phyloP scores from a whole-genome alignment of 2,329 filamentous ascomycete genomes.

The Dactylonectria macrodidyma region DNA sequence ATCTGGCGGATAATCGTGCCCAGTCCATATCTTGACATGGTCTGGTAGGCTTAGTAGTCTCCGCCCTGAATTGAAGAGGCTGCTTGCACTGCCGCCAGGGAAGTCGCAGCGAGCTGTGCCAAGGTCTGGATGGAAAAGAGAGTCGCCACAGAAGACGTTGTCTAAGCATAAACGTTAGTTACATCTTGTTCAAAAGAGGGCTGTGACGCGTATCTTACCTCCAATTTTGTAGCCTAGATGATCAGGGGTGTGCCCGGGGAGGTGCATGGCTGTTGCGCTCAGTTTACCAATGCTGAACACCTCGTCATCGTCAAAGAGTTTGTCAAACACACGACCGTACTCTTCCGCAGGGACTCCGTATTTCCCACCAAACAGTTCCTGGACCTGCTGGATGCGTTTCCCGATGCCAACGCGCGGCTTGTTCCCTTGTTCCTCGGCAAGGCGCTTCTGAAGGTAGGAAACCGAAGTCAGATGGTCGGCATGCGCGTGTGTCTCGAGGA shows the following conservation, averaged over 20 bases:
- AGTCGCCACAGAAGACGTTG: slow-evolving; percentile 68
- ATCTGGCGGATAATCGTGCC: slow-evolving; percentile 67
- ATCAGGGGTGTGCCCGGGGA: slow-evolving; percentile 74
- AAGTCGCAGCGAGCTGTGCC: slow-evolving; percentile 70
- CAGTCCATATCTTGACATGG: slow-evolving; percentile 65
- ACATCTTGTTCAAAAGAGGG: not conserved
- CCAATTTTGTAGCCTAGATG: slow-evolving; percentile 72
- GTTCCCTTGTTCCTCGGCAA: slow-evolving; percentile 53
- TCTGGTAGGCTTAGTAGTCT: slow-evolving; percentile 59
- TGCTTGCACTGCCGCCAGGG: slow-evolving; percentile 63
- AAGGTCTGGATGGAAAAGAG: slow-evolving; percentile 66
- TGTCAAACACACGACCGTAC: slow-evolving; percentile 64
- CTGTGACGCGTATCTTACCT: slow-evolving; percentile 42
- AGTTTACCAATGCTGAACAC: slow-evolving; percentile 65
- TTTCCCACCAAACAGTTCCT: slow-evolving; percentile 62
- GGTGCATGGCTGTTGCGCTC: slow-evolving; percentile 62
- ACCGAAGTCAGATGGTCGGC: slow-evolving; percentile 74
- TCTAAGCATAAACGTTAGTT: slow-evolving; percentile 39
- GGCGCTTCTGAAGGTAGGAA: slow-evolving; percentile 66
- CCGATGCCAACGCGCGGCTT: slow-evolving; percentile 68
- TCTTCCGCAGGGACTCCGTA: slow-evolving; percentile 64
- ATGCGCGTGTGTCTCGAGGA: slow-evolving; percentile 75
- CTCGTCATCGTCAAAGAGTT: slow-evolving; percentile 68
- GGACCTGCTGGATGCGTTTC: slow-evolving; percentile 66
- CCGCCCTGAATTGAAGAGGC: slow-evolving; percentile 60